These are phyloP conservation scores for Dictyostelium capitatum DNA, from an alignment of 78 protist species.

Conservation along the genomic window DNA sequence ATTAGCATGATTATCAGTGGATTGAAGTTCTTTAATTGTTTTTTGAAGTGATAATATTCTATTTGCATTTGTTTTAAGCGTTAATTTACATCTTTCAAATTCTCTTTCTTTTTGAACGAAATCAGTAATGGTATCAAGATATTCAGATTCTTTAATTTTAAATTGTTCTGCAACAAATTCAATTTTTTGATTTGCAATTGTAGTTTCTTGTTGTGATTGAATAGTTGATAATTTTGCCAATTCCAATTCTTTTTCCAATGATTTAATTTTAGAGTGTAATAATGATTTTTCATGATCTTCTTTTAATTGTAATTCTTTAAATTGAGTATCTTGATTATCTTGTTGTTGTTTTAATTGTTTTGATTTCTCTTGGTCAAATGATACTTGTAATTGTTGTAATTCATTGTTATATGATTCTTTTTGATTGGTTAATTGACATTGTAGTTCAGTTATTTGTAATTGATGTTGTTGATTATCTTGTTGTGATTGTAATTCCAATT, in stretches of 20 bases:
- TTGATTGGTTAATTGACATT: too few species aligned
- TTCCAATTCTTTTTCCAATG: not conserved
- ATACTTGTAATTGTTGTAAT: too few species aligned
- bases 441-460: not conserved
- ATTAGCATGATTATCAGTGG: not conserved
- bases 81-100: not conserved
- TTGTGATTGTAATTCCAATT: not conserved
- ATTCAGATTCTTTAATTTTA: slow-evolving; percentile 15
- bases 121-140: slow-evolving; percentile 4
- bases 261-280: not conserved
- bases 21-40: slow-evolving; percentile 26
- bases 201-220: not conserved
- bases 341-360: not conserved
- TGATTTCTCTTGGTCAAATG: not conserved
- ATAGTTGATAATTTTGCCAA: not conserved
- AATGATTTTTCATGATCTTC: not conserved
- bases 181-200: not conserved
- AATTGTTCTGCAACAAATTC: not conserved
- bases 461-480: slow-evolving; percentile 1
- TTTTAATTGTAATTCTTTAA: not conserved
- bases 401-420: too few species aligned
- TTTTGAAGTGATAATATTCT: not conserved
- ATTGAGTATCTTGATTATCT: not conserved
- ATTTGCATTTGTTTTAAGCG: not conserved
- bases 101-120: not conserved